Percentiles rank a stretch among this genome's conserved stretches.
phyloP scores from a whole-genome alignment of 306 rosid species.

The Ormosia semicastrata region DNA sequence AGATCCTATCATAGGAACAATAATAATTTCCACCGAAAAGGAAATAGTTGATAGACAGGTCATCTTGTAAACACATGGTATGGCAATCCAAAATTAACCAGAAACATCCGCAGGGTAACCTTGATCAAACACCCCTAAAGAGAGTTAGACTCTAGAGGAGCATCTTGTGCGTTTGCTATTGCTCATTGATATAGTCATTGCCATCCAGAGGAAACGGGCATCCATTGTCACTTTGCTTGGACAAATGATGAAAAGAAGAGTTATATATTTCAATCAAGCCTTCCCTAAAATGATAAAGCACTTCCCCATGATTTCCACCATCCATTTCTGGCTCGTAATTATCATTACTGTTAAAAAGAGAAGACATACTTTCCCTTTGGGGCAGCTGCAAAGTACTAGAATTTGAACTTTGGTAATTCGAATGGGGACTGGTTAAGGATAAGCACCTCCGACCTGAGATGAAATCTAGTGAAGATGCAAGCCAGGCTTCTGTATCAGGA shows the following conservation, averaged over 20 bases:
- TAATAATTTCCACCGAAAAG: slow-evolving; percentile 17
- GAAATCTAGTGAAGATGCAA: slow-evolving; percentile 37
- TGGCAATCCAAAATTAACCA: slow-evolving; percentile 5
- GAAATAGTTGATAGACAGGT: neutral
- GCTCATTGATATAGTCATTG: slow-evolving; percentile 24
- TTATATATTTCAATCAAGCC: slow-evolving; percentile 30
- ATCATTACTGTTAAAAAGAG: slow-evolving; percentile 30
- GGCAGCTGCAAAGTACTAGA: slow-evolving; percentile 36
- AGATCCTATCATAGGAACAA: neutral
- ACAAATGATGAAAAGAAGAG: slow-evolving; percentile 38
- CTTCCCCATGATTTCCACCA: slow-evolving; percentile 30
- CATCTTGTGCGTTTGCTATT: slow-evolving; percentile 22
- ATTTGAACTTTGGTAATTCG: slow-evolving; percentile 32
- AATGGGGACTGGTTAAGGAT: slow-evolving; percentile 35
- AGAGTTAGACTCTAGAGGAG: slow-evolving; percentile 24
- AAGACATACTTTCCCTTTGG: slow-evolving; percentile 26
- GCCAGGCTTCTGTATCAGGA: slow-evolving; percentile 39
- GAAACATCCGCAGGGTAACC: slow-evolving; percentile 1
- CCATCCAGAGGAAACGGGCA: slow-evolving; percentile 33
- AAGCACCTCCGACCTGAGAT: slow-evolving; percentile 32
- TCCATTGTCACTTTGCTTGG: slow-evolving; percentile 37
- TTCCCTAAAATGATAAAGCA: slow-evolving; percentile 35
- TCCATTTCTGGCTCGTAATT: slow-evolving; percentile 16
- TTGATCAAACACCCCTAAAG: slow-evolving; percentile 9
- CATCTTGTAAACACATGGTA: neutral